A percentile compares a stretch with the other conserved stretches of the same genome.
Evolutionary conservation across 176 grass and related monocot species (phyloP).

Genomic region (Rhynchospora breviuscula): DNA sequence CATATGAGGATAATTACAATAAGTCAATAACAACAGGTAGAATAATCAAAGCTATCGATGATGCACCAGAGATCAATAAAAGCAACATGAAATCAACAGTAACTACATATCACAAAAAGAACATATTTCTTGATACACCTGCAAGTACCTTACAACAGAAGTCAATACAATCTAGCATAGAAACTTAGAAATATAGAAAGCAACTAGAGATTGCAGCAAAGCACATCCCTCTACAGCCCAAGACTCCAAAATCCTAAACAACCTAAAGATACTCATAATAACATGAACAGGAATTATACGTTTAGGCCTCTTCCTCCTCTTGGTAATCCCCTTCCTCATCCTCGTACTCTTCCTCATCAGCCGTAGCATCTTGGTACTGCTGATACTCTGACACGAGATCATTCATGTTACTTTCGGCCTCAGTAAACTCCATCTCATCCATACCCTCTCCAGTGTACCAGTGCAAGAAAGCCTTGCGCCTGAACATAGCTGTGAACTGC

Average conservation of each 20-base stretch:
- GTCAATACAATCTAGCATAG: background rate
- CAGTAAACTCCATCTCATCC: conserved; percentile 93
- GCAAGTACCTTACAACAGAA: background rate
- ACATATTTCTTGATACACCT: background rate
- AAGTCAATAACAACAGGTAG: no score
- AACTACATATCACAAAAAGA: background rate
- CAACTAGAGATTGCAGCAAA: conserved; percentile 40
- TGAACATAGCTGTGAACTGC: conserved; percentile 70
- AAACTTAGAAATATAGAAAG: conserved; percentile 8
- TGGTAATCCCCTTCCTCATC: conserved; percentile 38
- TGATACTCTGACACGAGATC: conserved; percentile 49
- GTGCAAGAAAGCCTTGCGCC: conserved; percentile 49
- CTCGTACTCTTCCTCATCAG: conserved; percentile 53
- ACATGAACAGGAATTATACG: background rate
- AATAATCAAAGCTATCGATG: no score
- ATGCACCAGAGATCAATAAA: background rate
- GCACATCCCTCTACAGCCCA: conserved; percentile 9
- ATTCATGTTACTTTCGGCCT: conserved; percentile 73
- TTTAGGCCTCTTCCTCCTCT: conserved; percentile 28
- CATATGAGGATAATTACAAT: no score
- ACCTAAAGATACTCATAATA: background rate
- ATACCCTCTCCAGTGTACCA: conserved; percentile 93
- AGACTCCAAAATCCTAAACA: background rate
- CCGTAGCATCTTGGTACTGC: conserved; percentile 60
- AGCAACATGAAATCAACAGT: background rate